These are phyloP conservation scores for Pseudocercospora musae DNA, from an alignment of 2,329 filamentous ascomycete species.

Conservation along the genomic window DNA sequence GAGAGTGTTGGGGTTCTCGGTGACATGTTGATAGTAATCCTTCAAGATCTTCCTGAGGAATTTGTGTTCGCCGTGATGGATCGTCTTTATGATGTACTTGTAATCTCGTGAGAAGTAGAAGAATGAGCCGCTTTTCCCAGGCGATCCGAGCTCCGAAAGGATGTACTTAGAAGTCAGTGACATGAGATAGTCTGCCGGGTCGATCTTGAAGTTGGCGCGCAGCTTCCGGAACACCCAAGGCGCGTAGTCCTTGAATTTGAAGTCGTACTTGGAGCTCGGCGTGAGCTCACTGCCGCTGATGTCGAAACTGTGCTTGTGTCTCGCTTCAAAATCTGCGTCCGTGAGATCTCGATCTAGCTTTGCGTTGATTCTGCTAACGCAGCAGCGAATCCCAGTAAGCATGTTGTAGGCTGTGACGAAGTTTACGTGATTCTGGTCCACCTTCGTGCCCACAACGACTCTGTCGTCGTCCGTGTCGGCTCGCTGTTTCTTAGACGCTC, in stretches of 20 bases:
- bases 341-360: conserved; percentile 90
- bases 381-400: conserved; percentile 97
- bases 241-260: conserved; percentile 99
- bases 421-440: conserved; percentile 88
- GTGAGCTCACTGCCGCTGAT: conserved; percentile 97
- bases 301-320: conserved; percentile 98
- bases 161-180: conserved; percentile 98
- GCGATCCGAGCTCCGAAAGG: conserved; percentile 91
- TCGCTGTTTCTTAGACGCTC: conserved; percentile 78
- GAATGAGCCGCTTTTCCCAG: conserved; percentile 97
- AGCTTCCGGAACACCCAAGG: conserved; percentile 97
- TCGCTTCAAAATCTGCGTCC: conserved; percentile 86
- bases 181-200: conserved; percentile 97
- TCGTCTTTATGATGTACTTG: conserved; percentile 99
- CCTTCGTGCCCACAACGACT: conserved; percentile 93
- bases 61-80: conserved; percentile 91
- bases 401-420: conserved; percentile 99
- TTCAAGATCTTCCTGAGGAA: conserved; percentile 79
- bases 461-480: conserved; percentile 87
- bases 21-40: conserved; percentile 91
- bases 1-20: conserved; percentile 90
- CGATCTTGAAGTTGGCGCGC: conserved; percentile 80
- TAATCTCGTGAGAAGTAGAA: conserved; percentile 99
- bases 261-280: conserved; percentile 97
- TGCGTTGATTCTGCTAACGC: conserved; percentile 91